phyloP scores from a whole-genome alignment of 805 yeast species.

The Candida sakaeoensis region DNA sequence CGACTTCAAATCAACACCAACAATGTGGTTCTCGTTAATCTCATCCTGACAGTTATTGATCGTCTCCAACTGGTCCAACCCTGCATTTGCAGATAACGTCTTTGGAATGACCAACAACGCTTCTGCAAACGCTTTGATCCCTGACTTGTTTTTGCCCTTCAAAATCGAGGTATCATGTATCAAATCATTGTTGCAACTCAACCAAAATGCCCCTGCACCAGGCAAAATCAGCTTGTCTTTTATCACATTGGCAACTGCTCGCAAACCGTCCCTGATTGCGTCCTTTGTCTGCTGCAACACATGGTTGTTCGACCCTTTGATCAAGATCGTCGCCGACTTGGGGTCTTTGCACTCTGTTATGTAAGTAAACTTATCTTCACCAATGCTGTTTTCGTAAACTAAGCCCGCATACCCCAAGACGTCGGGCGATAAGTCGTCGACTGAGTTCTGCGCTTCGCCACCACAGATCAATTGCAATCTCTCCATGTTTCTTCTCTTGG shows the following conservation, averaged over 20 bases:
- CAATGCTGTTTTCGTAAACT: constrained; percentile 88
- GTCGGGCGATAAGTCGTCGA: constrained; percentile 80
- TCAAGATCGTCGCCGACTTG: constrained; percentile 84
- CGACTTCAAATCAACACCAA: constrained; percentile 84
- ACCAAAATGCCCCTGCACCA: constrained; percentile 95
- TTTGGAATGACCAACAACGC: constrained; percentile 89
- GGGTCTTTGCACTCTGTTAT: constrained; percentile 89
- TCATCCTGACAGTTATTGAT: constrained; percentile 88
- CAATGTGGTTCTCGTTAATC: constrained; percentile 71
- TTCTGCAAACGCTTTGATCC: constrained; percentile 91
- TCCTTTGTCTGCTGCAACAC: constrained; percentile 90
- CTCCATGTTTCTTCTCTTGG: constrained; percentile 99
- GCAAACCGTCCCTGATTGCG: constrained; percentile 94
- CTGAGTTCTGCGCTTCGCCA: constrained; percentile 96
- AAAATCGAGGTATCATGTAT: constrained; percentile 46
- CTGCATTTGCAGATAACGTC: constrained; percentile 87
- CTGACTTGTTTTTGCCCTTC: constrained; percentile 85
- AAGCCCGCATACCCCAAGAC: constrained; percentile 85
- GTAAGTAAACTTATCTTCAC: constrained; percentile 96
- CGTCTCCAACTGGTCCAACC: constrained; percentile 88
- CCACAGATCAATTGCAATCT: constrained; percentile 94
- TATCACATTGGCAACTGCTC: constrained; percentile 89
- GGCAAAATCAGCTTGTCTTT: constrained; percentile 85
- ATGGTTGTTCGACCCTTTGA: constrained; percentile 90
- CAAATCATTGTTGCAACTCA: constrained; percentile 74